Base-by-base conservation (phyloP, 192 early-diverging fungal genomes). In the Umbelopsis ramanniana region DNA sequence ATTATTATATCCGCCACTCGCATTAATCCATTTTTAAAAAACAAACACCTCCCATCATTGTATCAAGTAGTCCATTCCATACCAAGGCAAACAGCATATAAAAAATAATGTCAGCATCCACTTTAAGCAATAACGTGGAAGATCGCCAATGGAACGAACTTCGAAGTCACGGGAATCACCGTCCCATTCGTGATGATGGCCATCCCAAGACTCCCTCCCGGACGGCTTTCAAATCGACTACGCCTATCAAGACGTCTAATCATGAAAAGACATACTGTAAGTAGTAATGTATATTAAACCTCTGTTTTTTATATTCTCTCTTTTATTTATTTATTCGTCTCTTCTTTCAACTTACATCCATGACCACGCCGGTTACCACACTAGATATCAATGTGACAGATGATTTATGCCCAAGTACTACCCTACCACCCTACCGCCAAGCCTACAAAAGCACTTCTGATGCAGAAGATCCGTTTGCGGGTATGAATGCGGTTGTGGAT, bases 401-500 rank as follows among this genome's bases (percentile, higher is more conserved):
- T 29, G 55, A 60, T 35, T 35, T 60, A 60, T 29, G 26, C 24
- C 11, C 33, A 29, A 29, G 15, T 12, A 19, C 11, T 21, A 10
- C 48, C 0, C 3, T n/a, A 50, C n/a, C 7, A 50, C 15, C 48
- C 4, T 15, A 6, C 48, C n/a, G 3, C 48, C 9, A 50, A 35
- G 10, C 21, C 52, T 43, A 3, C 19, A 70, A 53, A 26, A 37
- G n/a, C 5, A 33, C 70, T 0, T 63, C 35, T 1, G 21, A 17
- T 15, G 67, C 54, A 21, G 9, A 52, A 35, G 73, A 79, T 66
- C 79, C 79, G 11, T 80, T 80, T 71, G 74, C 79, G 19, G 79
- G 79, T 37, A 80, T 80, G 79, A 76, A 80, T 19, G 50, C 74
- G 0, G 74, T 70, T 23, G 72, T 80, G 21, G 71, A 80, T 40